Evolutionary conservation across 176 grass and related monocot genomes (phyloP).

Genomic region (Avena atlantica): DNA sequence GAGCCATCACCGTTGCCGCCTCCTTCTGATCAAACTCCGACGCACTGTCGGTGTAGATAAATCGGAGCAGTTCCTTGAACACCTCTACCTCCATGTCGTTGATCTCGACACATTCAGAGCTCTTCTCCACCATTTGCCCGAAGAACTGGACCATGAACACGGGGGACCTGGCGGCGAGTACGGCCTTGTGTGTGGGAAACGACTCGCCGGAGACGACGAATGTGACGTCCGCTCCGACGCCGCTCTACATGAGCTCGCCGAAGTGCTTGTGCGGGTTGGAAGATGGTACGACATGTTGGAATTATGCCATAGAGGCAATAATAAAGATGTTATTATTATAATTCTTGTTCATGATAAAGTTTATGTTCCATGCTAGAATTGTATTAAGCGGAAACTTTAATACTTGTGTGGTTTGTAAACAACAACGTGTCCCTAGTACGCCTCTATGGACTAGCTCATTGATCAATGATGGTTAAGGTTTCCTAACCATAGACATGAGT

Average conservation of each 20-base stretch:
- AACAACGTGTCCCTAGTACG: too few species aligned
- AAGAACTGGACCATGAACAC: background rate
- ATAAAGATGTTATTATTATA: too few species aligned
- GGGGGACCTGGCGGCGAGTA: background rate
- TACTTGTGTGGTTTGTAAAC: too few species aligned
- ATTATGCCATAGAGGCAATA: too few species aligned
- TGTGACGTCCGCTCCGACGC: background rate
- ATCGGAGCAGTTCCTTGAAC: conserved; percentile 42
- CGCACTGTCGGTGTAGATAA: conserved; percentile 29
- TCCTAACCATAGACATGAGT: too few species aligned
- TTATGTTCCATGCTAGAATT: too few species aligned
- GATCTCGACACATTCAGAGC: conserved; percentile 3
- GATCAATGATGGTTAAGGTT: too few species aligned
- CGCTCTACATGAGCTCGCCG: background rate
- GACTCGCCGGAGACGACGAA: background rate
- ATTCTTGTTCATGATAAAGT: too few species aligned
- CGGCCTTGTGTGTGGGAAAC: background rate
- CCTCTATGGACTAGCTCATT: too few species aligned
- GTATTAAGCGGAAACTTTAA: too few species aligned
- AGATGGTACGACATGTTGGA: background rate
- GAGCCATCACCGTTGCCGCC: background rate
- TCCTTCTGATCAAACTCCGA: conserved; percentile 15
- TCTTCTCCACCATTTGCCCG: background rate
- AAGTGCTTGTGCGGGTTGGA: background rate
- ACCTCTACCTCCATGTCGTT: conserved; percentile 19